These are phyloP conservation scores for Lentinus tigrinus DNA, from an alignment of 768 basidiomycete genomes.

Conservation along the genomic window DNA sequence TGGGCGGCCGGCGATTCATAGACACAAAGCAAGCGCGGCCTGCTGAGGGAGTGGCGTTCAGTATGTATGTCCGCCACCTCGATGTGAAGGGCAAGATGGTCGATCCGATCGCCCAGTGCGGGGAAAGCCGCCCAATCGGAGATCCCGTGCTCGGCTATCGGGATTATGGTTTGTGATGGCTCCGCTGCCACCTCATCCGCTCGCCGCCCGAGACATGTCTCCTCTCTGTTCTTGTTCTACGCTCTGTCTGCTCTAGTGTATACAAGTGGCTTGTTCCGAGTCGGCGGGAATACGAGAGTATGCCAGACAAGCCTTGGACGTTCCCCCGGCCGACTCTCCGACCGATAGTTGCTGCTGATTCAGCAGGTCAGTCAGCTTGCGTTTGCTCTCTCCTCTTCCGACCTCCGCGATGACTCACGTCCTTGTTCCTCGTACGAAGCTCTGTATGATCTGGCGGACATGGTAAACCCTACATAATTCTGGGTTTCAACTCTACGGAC, in stretches of 20 bases:
- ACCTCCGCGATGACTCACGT: no score
- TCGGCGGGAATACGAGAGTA: no score
- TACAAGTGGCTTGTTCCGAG: no score
- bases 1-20: background rate
- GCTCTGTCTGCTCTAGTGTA: background rate
- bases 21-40: background rate
- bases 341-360: background rate
- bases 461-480: no score
- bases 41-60: background rate
- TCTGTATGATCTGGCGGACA: no score
- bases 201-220: background rate
- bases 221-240: background rate
- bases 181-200: slow-evolving; percentile 4
- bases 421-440: no score
- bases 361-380: background rate
- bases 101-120: slow-evolving; percentile 14
- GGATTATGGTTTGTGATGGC: slow-evolving; percentile 3
- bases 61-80: slow-evolving; percentile 5
- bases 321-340: no score
- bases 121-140: slow-evolving; percentile 17
- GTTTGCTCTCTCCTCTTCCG: background rate
- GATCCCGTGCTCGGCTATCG: slow-evolving; percentile 9
- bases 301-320: no score
- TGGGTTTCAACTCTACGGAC: no score
- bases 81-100: slow-evolving; percentile 1